Evolutionary conservation across 2,329 filamentous ascomycete genomes (phyloP), one percentile per base, ranked within the genome.

Genomic region (Myriosclerotinia curreyana): DNA sequence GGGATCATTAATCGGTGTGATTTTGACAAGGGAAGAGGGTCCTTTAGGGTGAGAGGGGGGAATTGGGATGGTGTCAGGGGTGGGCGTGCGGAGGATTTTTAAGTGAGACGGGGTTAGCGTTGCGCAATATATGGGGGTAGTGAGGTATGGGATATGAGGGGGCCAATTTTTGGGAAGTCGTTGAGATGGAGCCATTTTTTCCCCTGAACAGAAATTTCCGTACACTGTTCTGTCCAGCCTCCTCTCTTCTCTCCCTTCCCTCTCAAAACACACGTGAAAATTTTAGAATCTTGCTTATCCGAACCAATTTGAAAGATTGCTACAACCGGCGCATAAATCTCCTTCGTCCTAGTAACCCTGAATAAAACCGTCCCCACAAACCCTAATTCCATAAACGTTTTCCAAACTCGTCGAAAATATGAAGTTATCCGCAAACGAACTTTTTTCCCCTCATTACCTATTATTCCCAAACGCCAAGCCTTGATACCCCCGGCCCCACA

Each of bases 91-190:
- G 25, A 74, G 68, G 15, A 61, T 51, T 5, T 69, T 40, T 31
- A 71, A 60, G 36, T 70, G 66, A 0, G 55, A 50, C 11, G 65
- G 20, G 6, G 63, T 66, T 34, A 74, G 66, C 2, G 69, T 67
- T 62, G 83, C 81, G 2, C 80, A 80, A 73, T 83, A 80, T 15
- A 62, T 48, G 40, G 85, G 83, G 3, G 75, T 69, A 2, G 75
- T 77, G 55, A 88, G 79, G 70, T 87, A 88, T 2, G 79, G 77
- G 2, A 86, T 69, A 12, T 75, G 60, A 5, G 75, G 46, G 0
- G 85, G 84, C 86, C 86, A 88, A 74, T 86, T 86, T 67, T 80
- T 82, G 2, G 84, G 84, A n/a, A 55, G 50, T 4, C 9, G 34
- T 55, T 62, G 60, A 5, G 51, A 62, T 56, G 60, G 60, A 6